Base-by-base conservation (phyloP, 179 eudicot genomes). In the Actinidia arguta region DNA sequence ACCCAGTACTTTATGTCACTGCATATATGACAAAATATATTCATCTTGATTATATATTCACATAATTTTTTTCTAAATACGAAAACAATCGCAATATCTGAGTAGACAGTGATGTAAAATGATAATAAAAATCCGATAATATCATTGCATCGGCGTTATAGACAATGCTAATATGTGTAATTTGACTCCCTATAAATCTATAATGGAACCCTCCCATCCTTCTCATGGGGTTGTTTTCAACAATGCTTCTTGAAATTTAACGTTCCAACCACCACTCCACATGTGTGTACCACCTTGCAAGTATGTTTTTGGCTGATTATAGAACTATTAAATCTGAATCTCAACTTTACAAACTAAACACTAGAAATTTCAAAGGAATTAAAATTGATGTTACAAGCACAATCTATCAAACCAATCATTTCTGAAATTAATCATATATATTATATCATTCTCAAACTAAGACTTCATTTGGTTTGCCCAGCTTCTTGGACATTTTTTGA, bases 201-300 rank as follows among this genome's bases (percentile, higher is more conserved):
- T 3, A 3, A 68, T 4, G 13, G 73, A 39, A 68, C 50, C 42
- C 73, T 39, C 50, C 73, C 42, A 39, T 68, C 25, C n/a, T 12
- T 44, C 73, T 31, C 50, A 75, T 31, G 75, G 56, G 50, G 67
- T 76, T 66, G 75, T 66, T 39, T 39, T 75, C 56, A 67, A 75
- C 75, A 76, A 55, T 82, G 39, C 66, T 76, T 67, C 22, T 64
- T 66, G 68, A 68, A 82, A 75, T 82, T 17, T 39, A 39, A 75
- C 76, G 68, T 44, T 22, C 25, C 75, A 82, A 76, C 80, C 1
- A 68, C 56, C 76, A 52, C 52, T 66, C 46, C 50, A 82, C 81
- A 58, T 44, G 27, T 8, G 59, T 51, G 39, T 50, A 63, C 27
- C 56, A 24, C 25, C 55, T 63, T 62, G 73, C 14, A 46, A 54